Evolutionary conservation across 192 early-diverging fungal genomes (phyloP), one percentile per base, ranked within the genome.

Genomic region (Dispira parvispora): DNA sequence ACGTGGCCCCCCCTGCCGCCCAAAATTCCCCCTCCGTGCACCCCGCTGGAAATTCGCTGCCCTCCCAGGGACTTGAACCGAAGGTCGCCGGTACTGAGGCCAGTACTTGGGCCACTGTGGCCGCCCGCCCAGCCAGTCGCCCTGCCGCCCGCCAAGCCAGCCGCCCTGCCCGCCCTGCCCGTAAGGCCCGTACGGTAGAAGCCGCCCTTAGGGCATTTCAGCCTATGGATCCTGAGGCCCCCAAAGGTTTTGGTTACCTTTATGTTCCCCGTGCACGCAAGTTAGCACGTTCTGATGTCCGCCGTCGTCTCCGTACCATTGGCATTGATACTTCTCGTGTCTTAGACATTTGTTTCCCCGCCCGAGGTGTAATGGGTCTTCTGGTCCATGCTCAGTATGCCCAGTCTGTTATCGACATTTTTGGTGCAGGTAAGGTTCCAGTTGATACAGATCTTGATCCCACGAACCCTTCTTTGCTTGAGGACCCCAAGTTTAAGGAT

Each of bases 171-270:
- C 46, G 46, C 46, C 46, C 46, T 46, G 46, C 46, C 46, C 46
- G 46, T 46, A 46, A 46, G 46, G 46, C 46, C 46, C 46, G 46
- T 46, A 46, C 46, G 46, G 46, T 46, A 46, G 46, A 46, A 46
- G 46, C 46, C 46, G 46, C 46, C 46, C 46, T 46, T 46, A 46
- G 46, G 46, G 46, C 46, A 46, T 46, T 46, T 46, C 46, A 46
- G 46, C 46, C 46, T 46, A 46, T 46, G 46, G 46, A 46, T 46
- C 46, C 46, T 46, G 46, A 46, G 46, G 46, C 46, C 46, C 46
- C 46, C 46, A 46, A 46, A 46, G 46, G 46, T 46, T 46, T 46
- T 46, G 46, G 46, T 46, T 46, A 46, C 46, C 46, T 46, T 46
- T 46, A 46, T 46, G 46, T 46, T 46, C 46, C 46, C 46, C 46